Evolutionary conservation across 164 flowering plant genomes (phyloP), one percentile per base, ranked within the genome.

Genomic region (Euptelea pleiosperma): DNA sequence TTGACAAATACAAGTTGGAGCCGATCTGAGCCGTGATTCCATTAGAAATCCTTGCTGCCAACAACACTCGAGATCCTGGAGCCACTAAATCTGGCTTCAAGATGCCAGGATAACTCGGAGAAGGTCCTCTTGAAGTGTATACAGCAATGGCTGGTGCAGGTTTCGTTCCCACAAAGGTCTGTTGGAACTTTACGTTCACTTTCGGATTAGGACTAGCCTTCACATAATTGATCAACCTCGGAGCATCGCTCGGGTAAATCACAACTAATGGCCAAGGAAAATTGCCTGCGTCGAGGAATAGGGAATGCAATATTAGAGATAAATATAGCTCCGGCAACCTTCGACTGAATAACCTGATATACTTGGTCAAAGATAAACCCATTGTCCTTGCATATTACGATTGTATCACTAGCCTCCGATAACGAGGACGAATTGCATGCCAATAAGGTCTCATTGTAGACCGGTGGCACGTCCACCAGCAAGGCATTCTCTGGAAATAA

Each of bases 1-100:
- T 72, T 0, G 68, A 12, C 11, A 73, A 22, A 4, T 2, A 4
- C 5, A 68, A 0, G 65, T 6, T 29, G 1, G 53, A 0, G 0
- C 79, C 75, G 18, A 75, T 46, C 2, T 0, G 1, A 0, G 71
- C 72, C 0, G 58, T 24, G 0, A 4, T 10, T 0, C 1, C 3
- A 8, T 61, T 48, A 1, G 83, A 77, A 6, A 46, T 33, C 74
- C 69, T 80, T 1, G 82, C 64, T 4, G 88, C 85, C 5, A 84
- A 21, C 6, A 70, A 21, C 10, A 87, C 72, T 11, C n/a, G 22
- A 1, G 75, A 30, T 3, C 93, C 87, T 0, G 89, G 93, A 1
- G 89, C 93, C 75, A 86, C 63, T 6, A 86, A 2, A 50, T 82
- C 89, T 0, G 85, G 87, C 49, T 86, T 84, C 42, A 79, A 24